Evolutionary conservation across 1,139 yeast species (phyloP).

Genomic region (Candida tetrigidarum): DNA sequence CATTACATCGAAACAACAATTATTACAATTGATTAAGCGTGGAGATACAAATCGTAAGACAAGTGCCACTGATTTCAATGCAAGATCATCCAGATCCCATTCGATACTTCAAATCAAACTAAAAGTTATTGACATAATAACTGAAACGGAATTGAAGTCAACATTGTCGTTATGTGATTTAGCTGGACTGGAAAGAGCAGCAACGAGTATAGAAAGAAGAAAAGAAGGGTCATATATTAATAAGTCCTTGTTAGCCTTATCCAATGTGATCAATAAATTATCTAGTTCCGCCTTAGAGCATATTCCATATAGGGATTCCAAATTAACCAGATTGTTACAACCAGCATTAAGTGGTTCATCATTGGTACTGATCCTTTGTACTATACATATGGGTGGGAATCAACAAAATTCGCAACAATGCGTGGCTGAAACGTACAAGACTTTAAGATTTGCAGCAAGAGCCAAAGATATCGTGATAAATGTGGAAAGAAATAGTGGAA

Average conservation of each 20-base stretch:
- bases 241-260: constrained; percentile 84
- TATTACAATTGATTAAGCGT: constrained; percentile 58
- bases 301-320: constrained; percentile 91
- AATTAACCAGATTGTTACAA: constrained; percentile 83
- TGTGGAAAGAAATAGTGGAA: constrained; percentile 58
- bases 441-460: constrained; percentile 89
- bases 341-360: constrained; percentile 92
- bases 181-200: constrained; percentile 95
- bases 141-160: constrained; percentile 52
- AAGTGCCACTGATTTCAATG: constrained; percentile 86
- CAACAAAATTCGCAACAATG: constrained; percentile 40
- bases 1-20: constrained; percentile 61
- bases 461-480: constrained; percentile 83
- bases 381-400: constrained; percentile 64
- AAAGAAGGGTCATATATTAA: constrained; percentile 94
- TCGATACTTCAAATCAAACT: constrained; percentile 81
- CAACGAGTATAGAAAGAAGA: constrained; percentile 78
- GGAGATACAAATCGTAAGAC: constrained; percentile 84
- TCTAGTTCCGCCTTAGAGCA: constrained; percentile 57
- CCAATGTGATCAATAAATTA: constrained; percentile 85
- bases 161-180: constrained; percentile 89
- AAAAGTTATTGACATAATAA: constrained; percentile 41
- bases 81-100: constrained; percentile 88
- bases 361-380: constrained; percentile 85
- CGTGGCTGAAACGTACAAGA: constrained; percentile 79